Evolutionary conservation across 139 green algal species (phyloP).

Genomic region (Picochlorum sp.): DNA sequence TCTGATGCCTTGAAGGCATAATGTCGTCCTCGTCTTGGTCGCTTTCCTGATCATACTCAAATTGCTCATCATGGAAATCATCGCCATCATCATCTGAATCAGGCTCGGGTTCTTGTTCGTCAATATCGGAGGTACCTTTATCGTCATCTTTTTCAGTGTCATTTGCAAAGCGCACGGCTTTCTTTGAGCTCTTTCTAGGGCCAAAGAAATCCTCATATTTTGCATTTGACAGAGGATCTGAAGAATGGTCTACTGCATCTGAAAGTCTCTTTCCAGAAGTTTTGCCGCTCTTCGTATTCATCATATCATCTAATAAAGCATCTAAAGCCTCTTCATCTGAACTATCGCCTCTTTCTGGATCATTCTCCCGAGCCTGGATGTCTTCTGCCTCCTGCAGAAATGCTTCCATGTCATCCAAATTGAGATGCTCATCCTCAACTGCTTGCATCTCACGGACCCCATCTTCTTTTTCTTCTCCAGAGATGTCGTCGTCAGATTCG

Average conservation of each 20-base stretch:
- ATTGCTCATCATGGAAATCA: slow-evolving; percentile 16
- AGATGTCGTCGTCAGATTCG: neutral
- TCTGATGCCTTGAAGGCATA: slow-evolving; percentile 54
- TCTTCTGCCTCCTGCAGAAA: slow-evolving; percentile 81
- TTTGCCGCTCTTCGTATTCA: neutral
- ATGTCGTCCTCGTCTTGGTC: slow-evolving; percentile 9
- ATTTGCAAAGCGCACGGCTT: neutral
- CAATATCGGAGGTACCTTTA: slow-evolving; percentile 2
- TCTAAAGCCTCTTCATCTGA: slow-evolving; percentile 1
- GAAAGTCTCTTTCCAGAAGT: neutral
- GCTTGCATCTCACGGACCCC: neutral
- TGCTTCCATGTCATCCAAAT: slow-evolving; percentile 74
- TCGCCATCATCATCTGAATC: slow-evolving; percentile 19
- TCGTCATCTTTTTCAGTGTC: slow-evolving; percentile 1
- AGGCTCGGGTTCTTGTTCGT: slow-evolving; percentile 9
- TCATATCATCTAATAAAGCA: neutral
- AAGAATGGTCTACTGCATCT: slow-evolving; percentile 1
- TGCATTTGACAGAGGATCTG: slow-evolving; percentile 5
- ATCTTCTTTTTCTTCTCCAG: slow-evolving; percentile 11
- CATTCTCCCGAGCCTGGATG: neutral
- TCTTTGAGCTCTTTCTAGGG: neutral
- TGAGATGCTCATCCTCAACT: slow-evolving; percentile 69
- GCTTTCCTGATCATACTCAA: slow-evolving; percentile 8
- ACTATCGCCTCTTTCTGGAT: neutral
- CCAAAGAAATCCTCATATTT: slow-evolving; percentile 75